Evolutionary conservation across 2,329 filamentous ascomycete genomes (phyloP), one percentile per base, ranked within the genome.

Genomic region (Talaromyces amestolkiae): DNA sequence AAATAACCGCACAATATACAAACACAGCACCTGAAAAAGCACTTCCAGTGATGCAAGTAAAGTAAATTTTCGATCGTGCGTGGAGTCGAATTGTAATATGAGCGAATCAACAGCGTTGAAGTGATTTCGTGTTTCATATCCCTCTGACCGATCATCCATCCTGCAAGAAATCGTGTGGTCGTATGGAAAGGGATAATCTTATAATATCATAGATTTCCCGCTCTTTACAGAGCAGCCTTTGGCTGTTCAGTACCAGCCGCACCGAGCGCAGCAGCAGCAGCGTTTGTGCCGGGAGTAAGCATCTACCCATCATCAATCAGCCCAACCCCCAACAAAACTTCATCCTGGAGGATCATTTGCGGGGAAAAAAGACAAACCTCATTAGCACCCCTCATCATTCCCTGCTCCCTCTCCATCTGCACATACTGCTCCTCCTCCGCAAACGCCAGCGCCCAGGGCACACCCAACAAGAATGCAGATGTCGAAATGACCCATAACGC

Each of bases 321-420:
- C 53, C 13, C 17, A 54, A 24, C 35, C 49, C 54, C 15, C 63
- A n/a, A 24, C 43, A 62, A 33, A n/a, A 7, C 22, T 31, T 17
- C 37, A 8, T 13, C 37, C 33, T 6, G 8, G 45, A 17, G 7
- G 45, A 24, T 13, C 10, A 35, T 27, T 19, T 31, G 27, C 27
- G 27, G 27, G 27, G 53, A 39, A 10, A 54, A 43, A 51, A 56
- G 37, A 80, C 83, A 73, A 74, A 89, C 87, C 83, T 97, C 92
- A 76, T 91, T 89, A 69, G 92, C 92, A 75, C 91, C 87, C 86
- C 97, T 92, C 79, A 95, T 91, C 92, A 97, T 95, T 79, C 91
- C 89, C 87, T 93, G 93, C 83, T 97, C 94, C 80, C 93, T 89
- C 87, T 99, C 95, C 92, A 97, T 96, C 84, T 97, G 94, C 70